phyloP scores from a whole-genome alignment of 441 rosid genomes.

The Pelargonium myrrhifolium region DNA sequence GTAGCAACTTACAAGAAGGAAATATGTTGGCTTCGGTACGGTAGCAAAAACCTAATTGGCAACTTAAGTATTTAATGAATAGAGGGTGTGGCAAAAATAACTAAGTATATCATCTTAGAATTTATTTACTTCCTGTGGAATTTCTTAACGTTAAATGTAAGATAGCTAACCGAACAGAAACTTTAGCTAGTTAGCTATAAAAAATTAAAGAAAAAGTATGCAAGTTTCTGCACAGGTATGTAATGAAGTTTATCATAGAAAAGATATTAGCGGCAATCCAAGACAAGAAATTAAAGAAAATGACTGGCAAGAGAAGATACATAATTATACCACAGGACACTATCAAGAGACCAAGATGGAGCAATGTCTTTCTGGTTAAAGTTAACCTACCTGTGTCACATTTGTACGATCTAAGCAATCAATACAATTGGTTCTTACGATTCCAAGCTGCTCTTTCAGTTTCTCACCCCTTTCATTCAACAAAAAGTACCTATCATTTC shows the following conservation, averaged over 20 bases:
- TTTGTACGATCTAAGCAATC: constrained; percentile 99
- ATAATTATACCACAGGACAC: background rate
- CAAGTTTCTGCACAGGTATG: background rate
- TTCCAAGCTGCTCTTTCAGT: constrained; percentile 87
- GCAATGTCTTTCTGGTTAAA: background rate
- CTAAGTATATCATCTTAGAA: background rate
- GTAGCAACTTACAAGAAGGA: background rate
- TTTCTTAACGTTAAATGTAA: background rate
- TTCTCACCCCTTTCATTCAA: constrained; percentile 88
- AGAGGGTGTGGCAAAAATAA: background rate
- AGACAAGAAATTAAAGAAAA: background rate
- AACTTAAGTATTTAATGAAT: background rate
- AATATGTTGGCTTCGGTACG: background rate
- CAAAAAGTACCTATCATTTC: constrained; percentile 58
- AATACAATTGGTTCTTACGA: constrained; percentile 91
- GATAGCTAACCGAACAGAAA: background rate
- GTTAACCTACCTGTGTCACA: constrained; percentile 77
- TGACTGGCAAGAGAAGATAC: background rate
- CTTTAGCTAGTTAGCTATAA: too few relatives aligned
- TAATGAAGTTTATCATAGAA: background rate
- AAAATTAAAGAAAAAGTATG: too few relatives aligned
- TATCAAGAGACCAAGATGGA: constrained; percentile 1
- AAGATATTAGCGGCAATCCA: background rate
- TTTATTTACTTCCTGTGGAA: background rate
- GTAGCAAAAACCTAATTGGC: background rate